phyloP scores from a whole-genome alignment of 169 alveolate species.

The Theileria sp. region DNA sequence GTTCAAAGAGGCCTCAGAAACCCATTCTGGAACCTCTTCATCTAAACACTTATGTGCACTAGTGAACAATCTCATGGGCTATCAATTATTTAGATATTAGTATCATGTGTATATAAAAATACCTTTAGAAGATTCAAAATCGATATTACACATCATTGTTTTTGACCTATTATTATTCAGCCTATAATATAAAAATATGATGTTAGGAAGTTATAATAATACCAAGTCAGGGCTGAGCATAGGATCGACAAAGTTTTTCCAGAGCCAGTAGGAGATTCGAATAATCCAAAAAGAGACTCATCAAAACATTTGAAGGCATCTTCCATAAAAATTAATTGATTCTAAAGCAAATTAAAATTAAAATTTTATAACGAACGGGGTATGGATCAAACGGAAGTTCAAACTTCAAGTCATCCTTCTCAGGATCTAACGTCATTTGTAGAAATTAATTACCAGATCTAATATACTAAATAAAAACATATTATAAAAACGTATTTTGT shows the following conservation, averaged over 20 bases:
- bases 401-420: constrained; percentile 14
- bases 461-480: not conserved
- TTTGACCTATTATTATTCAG: constrained; percentile 42
- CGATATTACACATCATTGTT: constrained; percentile 12
- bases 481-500: not conserved
- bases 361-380: constrained; percentile 30
- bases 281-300: constrained; percentile 81
- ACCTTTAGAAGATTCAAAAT: constrained; percentile 4
- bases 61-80: not conserved
- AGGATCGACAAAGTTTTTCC: constrained; percentile 92
- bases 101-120: not conserved
- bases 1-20: constrained; percentile 8
- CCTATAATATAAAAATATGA: constrained; percentile 6
- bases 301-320: constrained; percentile 60
- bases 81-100: not conserved
- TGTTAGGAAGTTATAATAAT: not conserved
- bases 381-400: constrained; percentile 61
- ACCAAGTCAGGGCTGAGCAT: constrained; percentile 87
- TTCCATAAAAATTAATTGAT: constrained; percentile 45
- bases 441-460: not conserved
- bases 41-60: not conserved
- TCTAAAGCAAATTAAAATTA: constrained; percentile 8
- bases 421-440: not conserved
- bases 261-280: constrained; percentile 96
- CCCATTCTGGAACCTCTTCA: constrained; percentile 48